phyloP scores from a whole-genome alignment of 305 asterid genomes.

The Nicotiana rustica region DNA sequence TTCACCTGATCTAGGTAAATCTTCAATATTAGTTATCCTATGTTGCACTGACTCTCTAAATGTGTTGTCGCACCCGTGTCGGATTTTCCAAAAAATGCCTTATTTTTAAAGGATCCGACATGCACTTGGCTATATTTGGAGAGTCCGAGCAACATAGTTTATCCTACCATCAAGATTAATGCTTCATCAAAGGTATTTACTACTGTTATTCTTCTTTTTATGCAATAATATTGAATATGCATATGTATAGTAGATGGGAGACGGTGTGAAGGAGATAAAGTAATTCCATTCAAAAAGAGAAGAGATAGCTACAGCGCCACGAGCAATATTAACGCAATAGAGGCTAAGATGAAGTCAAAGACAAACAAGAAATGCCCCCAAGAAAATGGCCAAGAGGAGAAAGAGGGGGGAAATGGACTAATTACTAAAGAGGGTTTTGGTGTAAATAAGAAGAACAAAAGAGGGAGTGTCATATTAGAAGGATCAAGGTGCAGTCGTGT shows the following conservation, averaged over 20 bases:
- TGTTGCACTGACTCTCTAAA: not conserved
- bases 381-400: conserved; percentile 35
- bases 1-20: conserved; percentile 24
- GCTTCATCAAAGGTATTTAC: not conserved
- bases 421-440: conserved; percentile 4
- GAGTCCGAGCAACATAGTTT: not conserved
- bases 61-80: not conserved
- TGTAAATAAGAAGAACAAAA: conserved; percentile 50
- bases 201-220: not conserved
- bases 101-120: not conserved
- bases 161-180: not conserved
- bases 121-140: not conserved
- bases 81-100: too few species aligned
- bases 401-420: not conserved
- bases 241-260: conserved; percentile 35
- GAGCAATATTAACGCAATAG: not conserved
- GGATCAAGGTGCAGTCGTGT: conserved; percentile 87
- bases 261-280: conserved; percentile 48
- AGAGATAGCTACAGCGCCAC: conserved; percentile 38
- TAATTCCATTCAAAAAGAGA: conserved; percentile 67
- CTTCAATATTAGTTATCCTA: not conserved
- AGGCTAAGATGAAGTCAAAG: conserved; percentile 59
- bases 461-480: conserved; percentile 67
- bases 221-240: conserved; percentile 14
- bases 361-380: conserved; percentile 61